Evolutionary conservation across 768 basidiomycete species (phyloP), one percentile per base, ranked within the genome.

Genomic region (Exsudoporus frostii): DNA sequence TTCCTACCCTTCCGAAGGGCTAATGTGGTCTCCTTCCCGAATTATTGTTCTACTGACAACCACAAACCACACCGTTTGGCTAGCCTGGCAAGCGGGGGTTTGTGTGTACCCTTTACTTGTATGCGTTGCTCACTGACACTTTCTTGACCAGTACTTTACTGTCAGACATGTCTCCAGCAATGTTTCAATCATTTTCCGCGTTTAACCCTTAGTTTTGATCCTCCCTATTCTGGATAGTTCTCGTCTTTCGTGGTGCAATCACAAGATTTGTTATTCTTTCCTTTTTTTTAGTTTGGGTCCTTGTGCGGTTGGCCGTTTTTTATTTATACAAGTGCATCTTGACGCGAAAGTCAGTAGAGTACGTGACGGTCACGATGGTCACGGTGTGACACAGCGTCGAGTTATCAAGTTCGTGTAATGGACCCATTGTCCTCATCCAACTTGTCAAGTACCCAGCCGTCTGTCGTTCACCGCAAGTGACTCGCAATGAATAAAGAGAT

Each of bases 401-500:
- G 54, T 53, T 66, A 63, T 58, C 58, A 33, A 39, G 60, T 60
- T 60, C 37, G 53, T 53, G 59, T 54, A 64, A 56, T 61, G 32
- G 39, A 43, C 53, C 55, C 56, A 58, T 64, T 53, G 54, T 53
- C 56, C 43, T 33, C 40, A 7, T 43, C 37, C 44, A 49, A 55
- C 48, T 55, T 27, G 52, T 22, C 25, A 20, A 48, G 27, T 27
- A 20, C 43, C 10, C 40, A 22, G 14, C 19, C 27, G 46, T 42
- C 33, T 19, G 47, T 54, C 43, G 4, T n/a, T 45, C 53, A 9
- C 53, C 17, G 29, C 49, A 19, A 43, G 27, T 37, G 45, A 15
- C 39, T 45, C 22, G 51, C 73, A 38, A 78, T 83, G 82, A 77
- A 84, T 43, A 75, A 65, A 56, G 76, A 82, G 60, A 69, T 85